Base-by-base conservation (phyloP, 2,329 filamentous ascomycete species). In the Fusarium sublunatum region DNA sequence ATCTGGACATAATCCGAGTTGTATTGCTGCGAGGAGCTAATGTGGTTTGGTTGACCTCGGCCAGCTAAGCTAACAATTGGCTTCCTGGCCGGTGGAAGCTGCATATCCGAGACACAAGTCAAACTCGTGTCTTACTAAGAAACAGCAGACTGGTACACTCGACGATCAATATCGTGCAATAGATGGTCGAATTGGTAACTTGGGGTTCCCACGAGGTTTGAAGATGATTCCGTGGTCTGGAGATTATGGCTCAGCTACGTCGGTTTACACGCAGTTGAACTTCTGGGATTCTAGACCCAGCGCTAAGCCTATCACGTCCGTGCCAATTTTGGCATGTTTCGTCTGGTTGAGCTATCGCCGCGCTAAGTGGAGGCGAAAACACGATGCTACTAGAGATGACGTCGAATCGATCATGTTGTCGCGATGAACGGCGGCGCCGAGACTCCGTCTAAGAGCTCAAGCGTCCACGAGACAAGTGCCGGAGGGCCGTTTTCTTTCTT, bases 291-390 rank as follows among this genome's bases (percentile, higher is more conserved):
- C 58, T 58, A 60, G 61, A 54, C 51, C 44, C 19, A 31, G 25
- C 53, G 34, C 58, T 61, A 42, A 58, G 24, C 11, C 28, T 41
- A 54, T 38, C 24, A 28, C 46, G 40, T 59, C 41, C 40, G 53
- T 58, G 32, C 58, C 64, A 59, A 52, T 46, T 59, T 52, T 64
- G 56, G 45, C 42, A 44, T 58, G 48, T 60, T 60, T 48, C 39
- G 55, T 48, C 39, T 57, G 52, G 45, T 58, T 35, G 52, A 60
- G 52, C 63, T 52, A 58, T 61, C 35, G 41, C 40, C 42, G 46
- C 52, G 55, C 68, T 48, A 70, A 70, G 68, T 70, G 68, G 68
- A 68, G 64, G 59, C 34, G 29, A 35, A 48, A 55, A 36, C 47
- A 57, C 58, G 41, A 38, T 45, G 28, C 39, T 53, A 45, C 57